A percentile compares a stretch with the other conserved stretches of the same genome.
These are phyloP conservation scores for Infundibulicybe gibba DNA, from an alignment of 768 basidiomycete genomes.

Conservation along the genomic window DNA sequence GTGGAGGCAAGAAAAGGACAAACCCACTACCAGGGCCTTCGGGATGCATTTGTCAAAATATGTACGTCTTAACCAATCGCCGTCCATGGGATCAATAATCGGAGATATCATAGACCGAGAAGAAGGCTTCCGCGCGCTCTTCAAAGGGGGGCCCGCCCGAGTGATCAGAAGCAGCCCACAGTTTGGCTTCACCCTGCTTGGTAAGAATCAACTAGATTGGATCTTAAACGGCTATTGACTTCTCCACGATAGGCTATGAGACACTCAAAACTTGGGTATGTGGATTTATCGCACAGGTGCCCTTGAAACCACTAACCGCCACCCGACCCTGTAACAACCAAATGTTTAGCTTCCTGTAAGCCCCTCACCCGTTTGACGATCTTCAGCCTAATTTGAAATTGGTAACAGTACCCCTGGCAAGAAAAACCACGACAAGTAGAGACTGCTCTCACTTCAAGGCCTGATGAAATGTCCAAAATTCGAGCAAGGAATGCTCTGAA, in stretches of 20 bases:
- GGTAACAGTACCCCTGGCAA: slow-evolving; percentile 75
- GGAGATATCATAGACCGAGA: slow-evolving; percentile 58
- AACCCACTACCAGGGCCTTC: slow-evolving; percentile 85
- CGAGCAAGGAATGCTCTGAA: slow-evolving; percentile 95
- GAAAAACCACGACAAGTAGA: slow-evolving; percentile 63
- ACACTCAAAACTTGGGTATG: slow-evolving; percentile 43
- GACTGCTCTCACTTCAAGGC: slow-evolving; percentile 65
- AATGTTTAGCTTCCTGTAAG: slow-evolving; percentile 43
- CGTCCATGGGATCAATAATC: not conserved
- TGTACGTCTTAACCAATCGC: slow-evolving; percentile 34
- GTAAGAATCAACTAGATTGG: slow-evolving; percentile 15
- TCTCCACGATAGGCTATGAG: slow-evolving; percentile 32
- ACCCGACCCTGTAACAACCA: slow-evolving; percentile 1
- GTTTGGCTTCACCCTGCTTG: slow-evolving; percentile 91
- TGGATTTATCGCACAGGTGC: slow-evolving; percentile 9
- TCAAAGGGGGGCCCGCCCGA: slow-evolving; percentile 90
- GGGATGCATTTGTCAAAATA: slow-evolving; percentile 89
- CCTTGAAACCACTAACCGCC: no score
- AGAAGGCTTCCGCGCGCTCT: slow-evolving; percentile 86
- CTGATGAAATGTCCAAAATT: slow-evolving; percentile 83
- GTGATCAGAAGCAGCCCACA: slow-evolving; percentile 87
- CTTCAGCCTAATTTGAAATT: slow-evolving; percentile 9
- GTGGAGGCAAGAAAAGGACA: slow-evolving; percentile 90
- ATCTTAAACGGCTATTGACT: not conserved
- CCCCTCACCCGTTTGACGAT: slow-evolving; percentile 18